These are phyloP conservation scores for Colletotrichum sp. DNA, from an alignment of 2,329 filamentous ascomycete genomes.

Conservation along the genomic window DNA sequence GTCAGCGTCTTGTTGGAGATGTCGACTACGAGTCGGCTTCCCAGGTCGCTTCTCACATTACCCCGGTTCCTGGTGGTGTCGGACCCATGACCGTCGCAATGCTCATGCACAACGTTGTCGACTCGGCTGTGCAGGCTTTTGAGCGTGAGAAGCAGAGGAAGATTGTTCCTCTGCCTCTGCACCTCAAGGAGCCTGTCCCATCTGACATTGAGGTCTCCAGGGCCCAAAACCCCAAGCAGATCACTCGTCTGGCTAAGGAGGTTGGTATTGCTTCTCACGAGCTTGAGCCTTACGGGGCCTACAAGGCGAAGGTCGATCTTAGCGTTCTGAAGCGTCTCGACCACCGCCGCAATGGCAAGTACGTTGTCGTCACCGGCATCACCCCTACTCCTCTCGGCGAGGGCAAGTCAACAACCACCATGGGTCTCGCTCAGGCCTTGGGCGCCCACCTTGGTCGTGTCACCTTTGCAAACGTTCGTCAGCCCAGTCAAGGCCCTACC, in stretches of 20 bases:
- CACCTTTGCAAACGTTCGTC: conserved; percentile 94
- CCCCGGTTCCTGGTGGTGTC: conserved; percentile 94
- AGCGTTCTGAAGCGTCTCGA: conserved; percentile 80
- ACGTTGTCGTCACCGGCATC: conserved; percentile 93
- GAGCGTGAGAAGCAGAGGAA: conserved; percentile 81
- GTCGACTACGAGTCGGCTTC: conserved; percentile 88
- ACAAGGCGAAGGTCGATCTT: conserved; percentile 95
- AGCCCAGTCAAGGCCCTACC: conserved; percentile 95
- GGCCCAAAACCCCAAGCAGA: conserved; percentile 88
- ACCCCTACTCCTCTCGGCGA: conserved; percentile 96
- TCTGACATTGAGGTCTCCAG: conserved; percentile 94
- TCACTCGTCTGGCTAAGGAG: conserved; percentile 83
- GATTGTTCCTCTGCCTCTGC: conserved; percentile 83
- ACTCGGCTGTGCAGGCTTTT: conserved; percentile 81
- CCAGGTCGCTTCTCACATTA: conserved; percentile 90
- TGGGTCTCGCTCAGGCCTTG: conserved; percentile 92
- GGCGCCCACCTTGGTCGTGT: conserved; percentile 87
- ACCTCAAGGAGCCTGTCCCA: conserved; percentile 81
- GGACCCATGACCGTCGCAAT: conserved; percentile 99
- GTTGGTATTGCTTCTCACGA: conserved; percentile 88
- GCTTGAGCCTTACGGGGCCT: conserved; percentile 90
- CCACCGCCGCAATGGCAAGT: conserved; percentile 87
- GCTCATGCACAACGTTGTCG: conserved; percentile 94
- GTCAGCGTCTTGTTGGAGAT: conserved; percentile 90
- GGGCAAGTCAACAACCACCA: conserved; percentile 97